Percentiles rank a stretch among this genome's conserved stretches.
These are phyloP conservation scores for Teunomyces stri DNA, from an alignment of 805 yeast species.

Conservation along the genomic window DNA sequence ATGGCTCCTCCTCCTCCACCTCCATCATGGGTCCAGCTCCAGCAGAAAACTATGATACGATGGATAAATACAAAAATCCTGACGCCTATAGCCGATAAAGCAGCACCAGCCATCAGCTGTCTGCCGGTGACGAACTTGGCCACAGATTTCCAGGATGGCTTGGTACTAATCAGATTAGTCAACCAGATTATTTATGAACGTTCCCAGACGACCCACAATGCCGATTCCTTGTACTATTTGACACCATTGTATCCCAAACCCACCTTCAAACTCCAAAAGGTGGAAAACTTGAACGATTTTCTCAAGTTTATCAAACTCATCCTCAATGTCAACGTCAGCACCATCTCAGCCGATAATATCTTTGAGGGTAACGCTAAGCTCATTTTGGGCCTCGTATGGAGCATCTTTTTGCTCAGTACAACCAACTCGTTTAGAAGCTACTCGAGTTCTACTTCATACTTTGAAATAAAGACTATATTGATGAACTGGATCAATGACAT, in stretches of 20 bases:
- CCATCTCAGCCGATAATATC: slow-evolving; percentile 50
- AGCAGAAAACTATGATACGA: slow-evolving; percentile 47
- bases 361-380: slow-evolving; percentile 48
- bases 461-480: slow-evolving; percentile 30
- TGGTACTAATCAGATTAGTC: slow-evolving; percentile 35
- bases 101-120: neutral
- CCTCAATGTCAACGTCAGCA: slow-evolving; percentile 39
- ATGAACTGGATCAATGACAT: slow-evolving; percentile 52
- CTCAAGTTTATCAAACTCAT: slow-evolving; percentile 41
- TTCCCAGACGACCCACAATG: slow-evolving; percentile 16
- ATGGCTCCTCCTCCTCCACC: slow-evolving; percentile 1
- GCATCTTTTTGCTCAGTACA: slow-evolving; percentile 42
- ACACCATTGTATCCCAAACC: slow-evolving; percentile 38
- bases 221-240: slow-evolving; percentile 21
- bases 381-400: slow-evolving; percentile 50
- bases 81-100: slow-evolving; percentile 8
- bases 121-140: slow-evolving; percentile 18
- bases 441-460: slow-evolving; percentile 23
- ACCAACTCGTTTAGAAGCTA: slow-evolving; percentile 17
- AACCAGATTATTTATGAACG: slow-evolving; percentile 28
- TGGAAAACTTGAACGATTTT: slow-evolving; percentile 46
- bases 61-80: slow-evolving; percentile 47
- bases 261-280: slow-evolving; percentile 40
- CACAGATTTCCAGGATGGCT: slow-evolving; percentile 40
- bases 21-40: slow-evolving; percentile 40